Percentiles rank a stretch among this genome's conserved stretches.
Evolutionary conservation across 805 yeast species (phyloP).

Genomic region (Candida xyloterini): DNA sequence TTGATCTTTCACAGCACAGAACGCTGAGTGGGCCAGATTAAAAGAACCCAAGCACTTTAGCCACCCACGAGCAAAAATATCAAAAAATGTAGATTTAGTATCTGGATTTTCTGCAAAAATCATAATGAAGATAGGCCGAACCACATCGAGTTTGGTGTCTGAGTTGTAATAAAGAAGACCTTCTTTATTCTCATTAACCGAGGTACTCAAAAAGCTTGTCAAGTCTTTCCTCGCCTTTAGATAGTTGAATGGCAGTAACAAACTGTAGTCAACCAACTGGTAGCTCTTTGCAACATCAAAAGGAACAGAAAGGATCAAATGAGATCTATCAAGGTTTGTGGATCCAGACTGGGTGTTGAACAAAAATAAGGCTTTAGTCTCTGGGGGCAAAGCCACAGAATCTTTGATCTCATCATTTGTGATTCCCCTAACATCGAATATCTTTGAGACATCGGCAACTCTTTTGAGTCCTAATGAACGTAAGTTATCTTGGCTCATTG

Average conservation of each 20-base stretch:
- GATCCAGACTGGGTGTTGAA: slow-evolving; percentile 29
- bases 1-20: slow-evolving; percentile 38
- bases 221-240: slow-evolving; percentile 14
- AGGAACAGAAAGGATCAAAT: slow-evolving; percentile 35
- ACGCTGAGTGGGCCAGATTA: slow-evolving; percentile 39
- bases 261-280: slow-evolving; percentile 36
- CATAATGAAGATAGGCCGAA: slow-evolving; percentile 39
- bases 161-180: slow-evolving; percentile 28
- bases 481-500: slow-evolving; percentile 10
- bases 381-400: slow-evolving; percentile 33
- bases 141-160: slow-evolving; percentile 17
- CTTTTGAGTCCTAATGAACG: slow-evolving; percentile 19
- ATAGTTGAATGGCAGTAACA: slow-evolving; percentile 37
- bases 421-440: slow-evolving; percentile 15
- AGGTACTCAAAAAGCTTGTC: slow-evolving; percentile 1
- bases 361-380: slow-evolving; percentile 36
- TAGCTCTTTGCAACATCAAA: slow-evolving; percentile 37
- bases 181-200: slow-evolving; percentile 1
- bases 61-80: slow-evolving; percentile 42
- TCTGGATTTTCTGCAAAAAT: slow-evolving; percentile 30
- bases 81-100: slow-evolving; percentile 34
- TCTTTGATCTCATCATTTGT: slow-evolving; percentile 12
- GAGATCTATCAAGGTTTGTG: background rate
- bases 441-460: slow-evolving; percentile 7
- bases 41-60: slow-evolving; percentile 30